Conservation (phyloP, 2,329 filamentous ascomycete genomes). For the Colletotrichum plurivorum region DNA sequence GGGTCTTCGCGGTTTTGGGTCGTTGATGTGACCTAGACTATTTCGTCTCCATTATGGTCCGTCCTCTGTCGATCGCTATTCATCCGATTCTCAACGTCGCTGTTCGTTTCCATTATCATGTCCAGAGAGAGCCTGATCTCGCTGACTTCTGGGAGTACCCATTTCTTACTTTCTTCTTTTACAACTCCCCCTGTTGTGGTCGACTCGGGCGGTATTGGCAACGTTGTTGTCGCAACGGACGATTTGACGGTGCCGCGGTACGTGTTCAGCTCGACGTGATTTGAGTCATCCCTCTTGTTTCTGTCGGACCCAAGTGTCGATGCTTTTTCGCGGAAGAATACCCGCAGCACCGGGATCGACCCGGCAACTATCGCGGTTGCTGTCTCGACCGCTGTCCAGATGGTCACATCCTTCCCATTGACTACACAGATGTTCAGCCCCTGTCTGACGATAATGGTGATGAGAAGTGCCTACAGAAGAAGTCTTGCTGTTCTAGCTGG, state of each 20-base stretch:
- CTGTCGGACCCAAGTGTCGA: slow-evolving; percentile 25
- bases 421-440: slow-evolving; percentile 11
- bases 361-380: slow-evolving; percentile 47
- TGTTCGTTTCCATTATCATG: neutral
- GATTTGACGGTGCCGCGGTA: slow-evolving; percentile 7
- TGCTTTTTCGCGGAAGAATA: slow-evolving; percentile 43
- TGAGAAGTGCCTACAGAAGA: slow-evolving; percentile 15
- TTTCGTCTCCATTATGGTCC: no score
- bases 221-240: neutral
- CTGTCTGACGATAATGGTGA: no score
- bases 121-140: neutral
- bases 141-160: no score
- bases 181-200: neutral
- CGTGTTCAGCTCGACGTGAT: slow-evolving; percentile 21
- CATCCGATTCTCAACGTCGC: neutral
- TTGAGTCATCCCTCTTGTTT: slow-evolving; percentile 6
- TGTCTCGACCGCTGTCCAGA: slow-evolving; percentile 48
- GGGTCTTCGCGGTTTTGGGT: no score
- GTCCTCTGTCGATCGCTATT: neutral
- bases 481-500: slow-evolving; percentile 24
- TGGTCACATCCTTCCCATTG: slow-evolving; percentile 43
- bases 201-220: neutral
- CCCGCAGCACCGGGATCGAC: slow-evolving; percentile 51
- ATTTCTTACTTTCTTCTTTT: no score
- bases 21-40: no score